Conservation (phyloP, 352 stramenopile genomes). For the Globisporangium polare region DNA sequence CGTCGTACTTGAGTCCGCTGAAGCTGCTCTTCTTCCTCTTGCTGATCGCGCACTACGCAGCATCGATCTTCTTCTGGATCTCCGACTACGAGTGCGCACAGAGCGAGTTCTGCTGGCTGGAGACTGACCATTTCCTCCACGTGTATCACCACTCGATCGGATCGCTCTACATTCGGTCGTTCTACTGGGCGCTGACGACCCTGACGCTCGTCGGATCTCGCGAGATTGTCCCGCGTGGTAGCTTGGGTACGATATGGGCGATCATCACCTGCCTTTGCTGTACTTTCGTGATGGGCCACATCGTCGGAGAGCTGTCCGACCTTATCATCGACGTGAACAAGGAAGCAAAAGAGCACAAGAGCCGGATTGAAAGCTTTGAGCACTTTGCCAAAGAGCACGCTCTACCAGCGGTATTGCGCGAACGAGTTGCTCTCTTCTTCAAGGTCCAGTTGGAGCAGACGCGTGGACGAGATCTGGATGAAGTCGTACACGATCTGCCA, state of each 20-base stretch:
- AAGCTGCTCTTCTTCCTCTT: constrained; percentile 74
- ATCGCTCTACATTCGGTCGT: constrained; percentile 55
- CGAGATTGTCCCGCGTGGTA: constrained; percentile 45
- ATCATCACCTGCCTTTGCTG: constrained; percentile 51
- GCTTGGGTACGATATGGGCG: constrained; percentile 53
- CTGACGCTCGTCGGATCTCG: constrained; percentile 53
- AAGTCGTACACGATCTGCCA: constrained; percentile 53
- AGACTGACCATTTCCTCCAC: constrained; percentile 55
- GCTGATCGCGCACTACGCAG: constrained; percentile 54
- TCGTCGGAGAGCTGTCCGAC: constrained; percentile 68
- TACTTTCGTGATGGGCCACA: constrained; percentile 73
- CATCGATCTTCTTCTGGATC: constrained; percentile 67
- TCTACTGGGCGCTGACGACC: constrained; percentile 74
- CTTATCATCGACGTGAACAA: constrained; percentile 75
- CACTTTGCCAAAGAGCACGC: constrained; percentile 62
- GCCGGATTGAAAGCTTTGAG: constrained; percentile 70
- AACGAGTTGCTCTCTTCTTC: constrained; percentile 60
- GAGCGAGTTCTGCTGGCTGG: constrained; percentile 48
- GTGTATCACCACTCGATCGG: constrained; percentile 45
- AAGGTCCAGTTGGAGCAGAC: constrained; percentile 52
- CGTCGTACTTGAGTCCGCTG: constrained; percentile 56
- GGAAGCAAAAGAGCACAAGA: constrained; percentile 66
- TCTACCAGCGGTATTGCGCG: constrained; percentile 37
- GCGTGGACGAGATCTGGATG: constrained; percentile 39
- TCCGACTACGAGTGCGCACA: constrained; percentile 53